Base-by-base conservation (phyloP, 805 yeast genomes). In the Candida vartiovaarae region DNA sequence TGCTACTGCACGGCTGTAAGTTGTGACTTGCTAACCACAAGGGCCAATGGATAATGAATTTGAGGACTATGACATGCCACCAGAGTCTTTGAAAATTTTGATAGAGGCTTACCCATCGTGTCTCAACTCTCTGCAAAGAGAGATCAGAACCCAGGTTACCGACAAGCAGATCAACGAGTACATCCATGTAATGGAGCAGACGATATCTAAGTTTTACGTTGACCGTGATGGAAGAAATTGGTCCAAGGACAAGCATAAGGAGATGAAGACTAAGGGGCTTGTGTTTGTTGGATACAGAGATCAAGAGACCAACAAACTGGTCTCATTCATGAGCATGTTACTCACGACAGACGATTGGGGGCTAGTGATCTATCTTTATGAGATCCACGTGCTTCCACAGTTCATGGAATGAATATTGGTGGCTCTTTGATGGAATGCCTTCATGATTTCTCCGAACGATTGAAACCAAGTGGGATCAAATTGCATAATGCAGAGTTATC, bases 301-400 rank as follows among this genome's bases (percentile, higher is more conserved):
- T 8, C 23, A 36, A 3, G 42, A 29, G 5, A 10, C 15, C 35
- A 9, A 3, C 57, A 44, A 39, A 2, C 33, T 70, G 1, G 55
- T 60, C 2, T 78, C 71, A 1, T 77, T 78, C 47, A 36, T 75
- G 9, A 74, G 82, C 1, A 55, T 75, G 42, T 67, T 68, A 49
- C 42, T 72, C n/a, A 70, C 74, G 0, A 31, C 48, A 7, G 78
- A 75, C 40, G 61, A 63, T 28, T 68, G 58, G 8, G 47, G 53
- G 6, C 57, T 64, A 39, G 71, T 70, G 11, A 44, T 79, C 7
- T 80, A 78, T 50, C 61, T 80, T 8, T 80, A 76, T 50, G 85
- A 80, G 53, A 72, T 80, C 32, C 85, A 80, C 43, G 57, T 79
- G 0, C 29, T 44, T 2, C 63, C 65, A 2, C 11, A 39, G 8